Evolutionary conservation across 2,329 filamentous ascomycete genomes (phyloP), one percentile per base, ranked within the genome.

Genomic region (Calonectria leucothoes): DNA sequence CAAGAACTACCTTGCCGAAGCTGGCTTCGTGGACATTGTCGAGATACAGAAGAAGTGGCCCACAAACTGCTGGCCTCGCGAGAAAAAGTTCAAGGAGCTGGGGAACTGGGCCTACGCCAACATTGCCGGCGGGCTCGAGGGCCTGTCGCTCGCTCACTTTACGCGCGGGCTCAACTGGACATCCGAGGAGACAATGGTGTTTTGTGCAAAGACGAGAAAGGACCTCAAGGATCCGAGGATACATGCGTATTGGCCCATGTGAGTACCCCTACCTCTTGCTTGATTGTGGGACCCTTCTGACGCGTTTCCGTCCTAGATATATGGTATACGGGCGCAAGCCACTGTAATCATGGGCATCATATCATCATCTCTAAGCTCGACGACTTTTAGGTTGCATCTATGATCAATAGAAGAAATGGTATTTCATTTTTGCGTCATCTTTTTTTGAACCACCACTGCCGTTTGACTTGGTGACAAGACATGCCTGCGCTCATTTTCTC

Each of bases 71-170:
- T 70, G 68, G 68, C 68, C 68, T 1, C 25, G 52, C n/a, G 59
- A 70, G 35, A 65, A n/a, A 23, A 70, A 57, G n/a, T 49, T 65
- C 14, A 70, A 65, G n/a, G 59, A 70, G 23, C 48, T 70, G 10
- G 59, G 68, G 0, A 42, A 31, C 17, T 70, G 68, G 68, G 51
- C 63, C 4, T 51, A 52, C 49, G 59, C 45, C 4, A 65, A 70
- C 7, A 49, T 65, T 10, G 45, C 59, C 7, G 59, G 45, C 7
- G 68, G 68, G 0, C 59, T 70, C 12, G 68, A 70, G 15, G 48
- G 48, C 1, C 27, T 65, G 20, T 63, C 42, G 27, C 45, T 70
- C 14, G 57, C 48, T 3, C 48, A 48, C 10, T 65, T 70, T n/a
- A 70, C 57, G 7, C 48, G 59, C 2, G 29, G 52, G 0, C 59